Evolutionary conservation across 2,329 filamentous ascomycete species (phyloP), one percentile per base, ranked within the genome.

Genomic region (Neofusicoccum sp.): DNA sequence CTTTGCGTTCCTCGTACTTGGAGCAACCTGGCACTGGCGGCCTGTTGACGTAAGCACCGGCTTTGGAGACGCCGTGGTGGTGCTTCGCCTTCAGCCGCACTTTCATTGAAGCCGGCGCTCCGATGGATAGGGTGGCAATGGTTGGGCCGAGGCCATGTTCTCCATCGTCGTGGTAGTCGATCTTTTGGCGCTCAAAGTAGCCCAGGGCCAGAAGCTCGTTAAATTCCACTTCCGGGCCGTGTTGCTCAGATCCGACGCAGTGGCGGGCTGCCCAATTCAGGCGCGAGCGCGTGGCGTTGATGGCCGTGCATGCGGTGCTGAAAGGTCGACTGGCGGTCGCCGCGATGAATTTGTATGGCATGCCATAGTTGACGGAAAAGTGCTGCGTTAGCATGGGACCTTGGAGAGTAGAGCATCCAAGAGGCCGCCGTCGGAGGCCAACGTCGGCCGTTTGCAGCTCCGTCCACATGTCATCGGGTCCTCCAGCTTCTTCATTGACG

Each of bases 311-410:
- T 0, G 71, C 69, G 2, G 56, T 62, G 2, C 68, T 63, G 50
- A 76, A 76, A 0, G 69, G 56, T 1, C 60, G 60, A 0, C 71
- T 71, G 4, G 67, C 66, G 0, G 85, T 83, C 1, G 80, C 77
- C 1, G 87, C 86, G 39, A 85, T 81, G 68, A 87, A 90, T 61
- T 90, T 89, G 72, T 90, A 91, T 0, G 83, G 82, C 64, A 87
- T 87, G 1, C 88, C 88, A 66, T 80, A 85, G 65, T 87, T 87
- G 34, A 80, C 79, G 2, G 77, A 73, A 64, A 84, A 87, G 58
- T 87, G 83, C 0, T 81, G 77, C 0, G 81, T 84, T 3, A 84
- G 71, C 4, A 79, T 76, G 61, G 84, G 81, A 7, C 75, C 76
- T 47, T 71, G 78, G 39, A 76, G 68, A n/a, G 68, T 65, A 11